A percentile compares a stretch with the other conserved stretches of the same genome.
Evolutionary conservation across 129 eudicot genomes (phyloP).

Genomic region (Rutidosis leptorrhynchoides): DNA sequence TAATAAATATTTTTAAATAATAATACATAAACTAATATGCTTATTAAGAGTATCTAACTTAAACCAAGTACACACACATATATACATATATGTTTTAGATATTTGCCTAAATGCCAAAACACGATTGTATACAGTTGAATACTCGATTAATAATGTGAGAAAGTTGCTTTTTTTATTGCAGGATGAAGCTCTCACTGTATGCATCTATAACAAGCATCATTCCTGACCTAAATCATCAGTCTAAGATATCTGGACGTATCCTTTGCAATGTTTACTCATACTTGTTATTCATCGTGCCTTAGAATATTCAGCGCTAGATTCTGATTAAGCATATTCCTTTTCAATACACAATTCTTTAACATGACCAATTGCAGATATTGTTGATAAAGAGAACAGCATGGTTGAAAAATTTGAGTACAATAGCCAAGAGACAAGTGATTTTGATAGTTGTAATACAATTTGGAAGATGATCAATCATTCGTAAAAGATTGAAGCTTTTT

Average conservation of each 20-base stretch:
- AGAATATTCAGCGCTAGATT: background rate
- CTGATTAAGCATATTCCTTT: background rate
- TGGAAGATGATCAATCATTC: constrained; percentile 71
- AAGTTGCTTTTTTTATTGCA: constrained; percentile 19
- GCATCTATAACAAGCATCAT: constrained; percentile 72
- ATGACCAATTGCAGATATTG: constrained; percentile 46
- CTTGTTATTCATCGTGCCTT: background rate
- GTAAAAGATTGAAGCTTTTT: constrained; percentile 7
- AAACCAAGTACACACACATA: too few relatives aligned
- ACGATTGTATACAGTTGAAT: too few relatives aligned
- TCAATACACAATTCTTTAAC: constrained; percentile 32
- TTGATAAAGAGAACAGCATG: constrained; percentile 53
- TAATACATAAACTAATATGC: too few relatives aligned
- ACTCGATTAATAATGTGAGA: background rate
- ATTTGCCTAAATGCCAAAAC: background rate
- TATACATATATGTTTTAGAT: constrained; percentile 5
- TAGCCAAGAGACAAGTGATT: constrained; percentile 37
- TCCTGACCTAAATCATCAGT: constrained; percentile 53
- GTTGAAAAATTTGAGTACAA: constrained; percentile 69
- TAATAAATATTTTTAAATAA: too few relatives aligned
- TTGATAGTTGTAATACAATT: constrained; percentile 51
- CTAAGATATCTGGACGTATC: constrained; percentile 82
- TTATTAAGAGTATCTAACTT: too few relatives aligned
- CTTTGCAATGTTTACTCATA: constrained; percentile 30
- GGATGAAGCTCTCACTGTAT: constrained; percentile 83